Evolutionary conservation across 192 early-diverging fungal genomes (phyloP), one percentile per base, ranked within the genome.

Genomic region (Coemansia sp.): DNA sequence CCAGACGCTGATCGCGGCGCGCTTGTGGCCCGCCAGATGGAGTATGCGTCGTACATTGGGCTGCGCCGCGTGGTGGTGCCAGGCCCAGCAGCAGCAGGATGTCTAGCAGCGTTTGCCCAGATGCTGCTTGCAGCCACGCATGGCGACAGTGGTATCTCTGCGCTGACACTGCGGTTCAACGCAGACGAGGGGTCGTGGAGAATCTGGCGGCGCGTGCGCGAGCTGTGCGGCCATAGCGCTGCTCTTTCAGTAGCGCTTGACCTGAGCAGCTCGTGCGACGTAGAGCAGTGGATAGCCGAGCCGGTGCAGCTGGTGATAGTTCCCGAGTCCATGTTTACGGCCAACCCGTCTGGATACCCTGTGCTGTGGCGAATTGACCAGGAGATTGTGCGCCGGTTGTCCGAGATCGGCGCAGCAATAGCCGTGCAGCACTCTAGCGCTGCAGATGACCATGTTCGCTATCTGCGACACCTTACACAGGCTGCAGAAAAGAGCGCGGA

Each of bases 301-400:
- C 97, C 97, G 0, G 80, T 99, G 18, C 85, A 87, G 61, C 71
- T 84, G 1, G 79, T 97, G 4, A 84, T 94, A 40, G 48, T 99
- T 7, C 88, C 92, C 3, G 87, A 86, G 12, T 40, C 72, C 17
- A 68, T 91, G 33, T 99, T 99, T 64, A 62, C 93, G 5, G 69
- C 68, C 7, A 98, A 98, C 76, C 72, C 76, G 34, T 90, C 89
- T 60, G 93, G 93, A 2, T 96, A 87, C 66, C 96, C 97, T 10
- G 97, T 97, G 38, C 85, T 99, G 30, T 83, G 84, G 30, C 92
- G 92, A 66, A 56, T 60, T 0, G 87, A 94, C 66, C 97, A 99
- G 77, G 34, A 58, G 0, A 85, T 34, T 8, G 50, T 84, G 51
- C 48, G 45, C 48, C 48, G 33, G 48, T 71, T 71, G 69, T 77